Percentiles rank a stretch among this genome's conserved stretches.
Evolutionary conservation across 495 filamentous ascomycete species (phyloP).

Genomic region (Cladorrhinum samala): DNA sequence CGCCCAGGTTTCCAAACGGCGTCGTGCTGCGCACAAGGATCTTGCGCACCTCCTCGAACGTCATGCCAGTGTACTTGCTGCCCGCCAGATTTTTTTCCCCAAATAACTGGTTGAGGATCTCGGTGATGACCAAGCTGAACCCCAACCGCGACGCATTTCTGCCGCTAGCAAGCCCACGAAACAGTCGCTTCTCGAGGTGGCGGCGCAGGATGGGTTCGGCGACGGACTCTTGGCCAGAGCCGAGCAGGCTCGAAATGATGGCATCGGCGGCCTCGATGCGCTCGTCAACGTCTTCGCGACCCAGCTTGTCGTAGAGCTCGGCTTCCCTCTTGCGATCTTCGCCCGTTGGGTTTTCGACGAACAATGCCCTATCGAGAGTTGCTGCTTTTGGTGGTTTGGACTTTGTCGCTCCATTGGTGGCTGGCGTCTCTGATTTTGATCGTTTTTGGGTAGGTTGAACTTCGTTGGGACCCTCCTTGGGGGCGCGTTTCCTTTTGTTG

Average conservation of each 20-base stretch:
- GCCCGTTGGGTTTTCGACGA: constrained; percentile 36
- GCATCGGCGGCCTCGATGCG: constrained; percentile 46
- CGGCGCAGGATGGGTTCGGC: constrained; percentile 42
- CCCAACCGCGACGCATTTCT: constrained; percentile 83
- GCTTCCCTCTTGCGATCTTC: constrained; percentile 44
- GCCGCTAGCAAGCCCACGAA: constrained; percentile 83
- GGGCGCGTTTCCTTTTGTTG: constrained; percentile 39
- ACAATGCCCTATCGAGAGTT: constrained; percentile 37
- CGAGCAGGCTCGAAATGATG: constrained; percentile 42
- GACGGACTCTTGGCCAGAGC: constrained; percentile 21
- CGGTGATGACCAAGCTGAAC: constrained; percentile 85
- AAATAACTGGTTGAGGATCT: constrained; percentile 64
- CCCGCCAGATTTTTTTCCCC: constrained; percentile 35
- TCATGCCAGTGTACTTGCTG: constrained; percentile 43
- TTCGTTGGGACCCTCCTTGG: constrained; percentile 29
- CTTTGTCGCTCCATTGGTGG: constrained; percentile 19
- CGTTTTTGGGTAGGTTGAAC: constrained; percentile 37
- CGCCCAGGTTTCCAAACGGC: constrained; percentile 55
- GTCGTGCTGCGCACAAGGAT: constrained; percentile 66
- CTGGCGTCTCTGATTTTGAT: constrained; percentile 29
- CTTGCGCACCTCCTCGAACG: constrained; percentile 51
- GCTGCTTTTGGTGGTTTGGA: constrained; percentile 19
- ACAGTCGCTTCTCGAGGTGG: constrained; percentile 59
- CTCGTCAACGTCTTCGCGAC: constrained; percentile 44
- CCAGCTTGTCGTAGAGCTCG: constrained; percentile 45